phyloP scores from a whole-genome alignment of 2,329 filamentous ascomycete genomes.

The Coleophoma crateriformis region DNA sequence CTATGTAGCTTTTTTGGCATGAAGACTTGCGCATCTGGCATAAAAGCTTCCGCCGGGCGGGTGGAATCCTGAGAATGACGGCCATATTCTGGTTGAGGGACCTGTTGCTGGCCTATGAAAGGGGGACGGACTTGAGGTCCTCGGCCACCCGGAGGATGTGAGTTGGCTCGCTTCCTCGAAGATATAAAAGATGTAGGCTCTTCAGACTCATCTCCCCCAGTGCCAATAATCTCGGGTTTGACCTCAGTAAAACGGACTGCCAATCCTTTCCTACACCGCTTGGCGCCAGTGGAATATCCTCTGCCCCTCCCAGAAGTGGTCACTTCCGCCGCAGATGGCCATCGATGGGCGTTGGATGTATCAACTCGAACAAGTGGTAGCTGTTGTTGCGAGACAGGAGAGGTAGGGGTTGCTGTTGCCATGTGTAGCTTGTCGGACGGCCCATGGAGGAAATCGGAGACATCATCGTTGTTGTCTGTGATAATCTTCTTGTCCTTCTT shows the following conservation, averaged over 20 bases:
- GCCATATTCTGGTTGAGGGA: background rate
- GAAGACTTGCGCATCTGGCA: conserved; percentile 29
- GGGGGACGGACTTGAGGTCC: background rate
- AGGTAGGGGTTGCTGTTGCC: conserved; percentile 40
- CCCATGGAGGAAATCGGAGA: conserved; percentile 55
- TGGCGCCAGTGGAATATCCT: conserved; percentile 25
- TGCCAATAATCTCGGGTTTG: conserved; percentile 77
- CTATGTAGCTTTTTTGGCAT: conserved; percentile 47
- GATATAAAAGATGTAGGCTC: conserved; percentile 68
- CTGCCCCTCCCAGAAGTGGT: conserved; percentile 12
- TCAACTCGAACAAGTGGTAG: conserved; percentile 32
- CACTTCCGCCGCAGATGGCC: conserved; percentile 41
- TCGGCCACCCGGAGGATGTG: conserved; percentile 13
- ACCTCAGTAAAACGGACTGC: conserved; percentile 69
- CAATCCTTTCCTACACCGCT: conserved; percentile 58
- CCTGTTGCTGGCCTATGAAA: conserved; percentile 2
- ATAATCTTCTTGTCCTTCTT: conserved; percentile 29
- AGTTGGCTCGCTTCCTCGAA: conserved; percentile 37
- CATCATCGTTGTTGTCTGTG: conserved; percentile 34
- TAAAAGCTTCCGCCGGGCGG: conserved; percentile 24
- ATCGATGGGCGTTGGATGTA: conserved; percentile 41
- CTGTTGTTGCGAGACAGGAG: conserved; percentile 6
- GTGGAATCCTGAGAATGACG: background rate
- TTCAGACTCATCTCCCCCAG: conserved; percentile 84
- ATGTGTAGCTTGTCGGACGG: conserved; percentile 49